Evolutionary conservation across 768 basidiomycete species (phyloP), one percentile per base, ranked within the genome.

Genomic region (Arthromyces matolae): DNA sequence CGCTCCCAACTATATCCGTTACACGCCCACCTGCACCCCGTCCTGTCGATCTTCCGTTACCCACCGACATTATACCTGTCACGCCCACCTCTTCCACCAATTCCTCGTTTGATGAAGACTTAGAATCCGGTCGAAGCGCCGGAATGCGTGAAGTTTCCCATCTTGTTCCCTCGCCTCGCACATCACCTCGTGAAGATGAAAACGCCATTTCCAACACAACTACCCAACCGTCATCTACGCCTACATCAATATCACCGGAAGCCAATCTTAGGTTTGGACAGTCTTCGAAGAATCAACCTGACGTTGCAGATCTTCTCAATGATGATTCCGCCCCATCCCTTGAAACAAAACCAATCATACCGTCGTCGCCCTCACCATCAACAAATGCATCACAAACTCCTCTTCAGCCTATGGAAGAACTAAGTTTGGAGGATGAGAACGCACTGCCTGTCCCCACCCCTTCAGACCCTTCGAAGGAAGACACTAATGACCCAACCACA

Each of bases 11-110:
- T 12, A 81, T 84, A 45, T 77, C 82, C 18, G 66, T 86, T 47
- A 82, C 84, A 25, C 88, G 82, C 67, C 75, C 83, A 8, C 86
- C 88, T 2, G 80, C 77, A 0, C 89, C 89, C 12, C 64, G 71
- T 44, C 88, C 88, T 37, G 79, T 91, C 10, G 74, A 76, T 44
- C 69, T 91, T 16, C 89, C 89, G 1, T 86, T 80, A 14, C 70
- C 73, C 20, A 73, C 71, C 29, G 84, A 86, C 56, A 81, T 87
- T 29, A 65, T 71, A 18, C 51, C 73, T 19, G 69, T 73, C 5
- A 73, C 75, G 8, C 71, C 73, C 1, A 68, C 75, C 5, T 71
- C 74, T 39, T 77, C 78, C 14, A 66, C 62, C 8, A 72, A 71
- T 32, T 68, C 71, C 13, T 67, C 70, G 3, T 70, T 71, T 32